phyloP scores from a whole-genome alignment of 306 rosid species.

The Prunus padus region DNA sequence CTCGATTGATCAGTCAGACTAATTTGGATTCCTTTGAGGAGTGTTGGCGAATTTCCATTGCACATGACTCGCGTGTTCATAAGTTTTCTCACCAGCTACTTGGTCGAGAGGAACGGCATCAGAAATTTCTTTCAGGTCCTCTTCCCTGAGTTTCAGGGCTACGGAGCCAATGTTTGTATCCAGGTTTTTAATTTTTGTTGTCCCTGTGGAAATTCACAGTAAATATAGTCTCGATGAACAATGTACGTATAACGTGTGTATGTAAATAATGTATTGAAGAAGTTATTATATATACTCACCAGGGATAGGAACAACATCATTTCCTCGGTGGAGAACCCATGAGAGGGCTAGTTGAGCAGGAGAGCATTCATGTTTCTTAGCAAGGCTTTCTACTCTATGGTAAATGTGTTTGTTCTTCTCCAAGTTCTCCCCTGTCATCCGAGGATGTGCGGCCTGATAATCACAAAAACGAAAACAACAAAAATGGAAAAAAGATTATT shows the following conservation, averaged over 20 bases:
- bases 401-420: slow-evolving; percentile 45
- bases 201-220: slow-evolving; percentile 21
- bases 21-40: slow-evolving; percentile 33
- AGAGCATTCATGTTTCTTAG: slow-evolving; percentile 42
- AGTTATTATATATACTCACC: slow-evolving; percentile 18
- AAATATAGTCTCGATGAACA: neutral
- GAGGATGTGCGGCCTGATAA: slow-evolving; percentile 41
- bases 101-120: slow-evolving; percentile 44
- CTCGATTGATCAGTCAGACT: neutral
- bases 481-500: neutral
- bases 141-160: slow-evolving; percentile 34
- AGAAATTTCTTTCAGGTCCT: slow-evolving; percentile 40
- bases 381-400: slow-evolving; percentile 42
- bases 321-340: slow-evolving; percentile 67
- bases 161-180: slow-evolving; percentile 49
- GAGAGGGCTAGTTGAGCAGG: slow-evolving; percentile 69
- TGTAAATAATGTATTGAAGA: no score
- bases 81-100: slow-evolving; percentile 45
- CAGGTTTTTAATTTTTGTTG: slow-evolving; percentile 54
- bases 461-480: neutral
- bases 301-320: slow-evolving; percentile 58
- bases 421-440: slow-evolving; percentile 41
- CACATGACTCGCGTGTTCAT: neutral
- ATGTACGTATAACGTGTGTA: neutral
- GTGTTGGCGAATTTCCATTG: slow-evolving; percentile 47